phyloP scores from a whole-genome alignment of 495 filamentous ascomycete species.

The Penicillium silybi region DNA sequence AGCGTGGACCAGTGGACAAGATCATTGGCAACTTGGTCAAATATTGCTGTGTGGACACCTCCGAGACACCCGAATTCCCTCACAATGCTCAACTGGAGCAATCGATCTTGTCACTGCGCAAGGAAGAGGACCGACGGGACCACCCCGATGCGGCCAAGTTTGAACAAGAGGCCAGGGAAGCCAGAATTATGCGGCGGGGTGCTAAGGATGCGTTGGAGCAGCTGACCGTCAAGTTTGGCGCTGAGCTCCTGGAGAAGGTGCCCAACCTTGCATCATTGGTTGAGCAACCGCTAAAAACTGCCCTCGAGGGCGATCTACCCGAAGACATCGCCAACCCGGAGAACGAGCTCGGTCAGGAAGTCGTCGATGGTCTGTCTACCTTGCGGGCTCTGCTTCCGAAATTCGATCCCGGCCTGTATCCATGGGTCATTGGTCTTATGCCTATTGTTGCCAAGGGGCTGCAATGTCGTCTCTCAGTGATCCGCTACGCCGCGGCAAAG shows the following conservation, averaged over 20 bases:
- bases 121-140: slow-evolving; percentile 94
- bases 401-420: slow-evolving; percentile 65
- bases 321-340: slow-evolving; percentile 63
- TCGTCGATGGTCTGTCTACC: slow-evolving; percentile 90
- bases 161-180: slow-evolving; percentile 78
- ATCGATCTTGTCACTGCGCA: slow-evolving; percentile 84
- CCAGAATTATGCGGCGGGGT: slow-evolving; percentile 82
- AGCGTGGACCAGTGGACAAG: slow-evolving; percentile 82
- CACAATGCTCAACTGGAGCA: slow-evolving; percentile 68
- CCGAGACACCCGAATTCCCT: slow-evolving; percentile 92
- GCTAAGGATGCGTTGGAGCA: slow-evolving; percentile 95
- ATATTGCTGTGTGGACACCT: slow-evolving; percentile 94
- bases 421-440: slow-evolving; percentile 75
- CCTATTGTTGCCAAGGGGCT: slow-evolving; percentile 84
- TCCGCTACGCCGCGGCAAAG: slow-evolving; percentile 95
- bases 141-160: slow-evolving; percentile 85
- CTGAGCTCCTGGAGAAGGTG: slow-evolving; percentile 68
- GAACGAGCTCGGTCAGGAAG: slow-evolving; percentile 75
- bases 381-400: slow-evolving; percentile 86
- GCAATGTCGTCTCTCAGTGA: slow-evolving; percentile 80
- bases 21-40: slow-evolving; percentile 90
- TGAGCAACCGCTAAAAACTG: slow-evolving; percentile 69
- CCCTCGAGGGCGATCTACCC: slow-evolving; percentile 71
- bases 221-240: slow-evolving; percentile 71
- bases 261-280: slow-evolving; percentile 78